phyloP scores from a whole-genome alignment of 345 rosid species.

The Ceriops decandra region DNA sequence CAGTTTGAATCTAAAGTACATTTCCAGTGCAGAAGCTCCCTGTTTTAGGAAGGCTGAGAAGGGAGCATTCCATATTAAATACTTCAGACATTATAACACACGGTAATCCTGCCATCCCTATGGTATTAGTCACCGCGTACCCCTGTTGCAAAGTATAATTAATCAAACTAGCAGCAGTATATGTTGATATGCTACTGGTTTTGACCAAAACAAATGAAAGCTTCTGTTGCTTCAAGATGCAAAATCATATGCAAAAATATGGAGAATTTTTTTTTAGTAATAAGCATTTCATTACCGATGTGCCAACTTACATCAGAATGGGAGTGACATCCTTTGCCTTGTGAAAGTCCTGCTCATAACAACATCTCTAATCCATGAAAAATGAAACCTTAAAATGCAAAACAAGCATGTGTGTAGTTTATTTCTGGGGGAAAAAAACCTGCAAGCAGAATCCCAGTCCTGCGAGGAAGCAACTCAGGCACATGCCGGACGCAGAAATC shows the following conservation, averaged over 20 bases:
- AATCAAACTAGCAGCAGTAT: not conserved
- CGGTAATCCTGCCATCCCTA: conserved; percentile 57
- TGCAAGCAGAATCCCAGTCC: conserved; percentile 34
- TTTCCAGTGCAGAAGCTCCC: not conserved
- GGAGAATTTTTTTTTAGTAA: not conserved
- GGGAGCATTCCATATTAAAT: not conserved
- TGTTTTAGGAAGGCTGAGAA: no score
- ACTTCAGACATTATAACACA: conserved; percentile 74
- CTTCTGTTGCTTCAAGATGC: not conserved
- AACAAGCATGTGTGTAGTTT: no score
- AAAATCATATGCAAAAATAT: not conserved
- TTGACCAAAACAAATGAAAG: not conserved
- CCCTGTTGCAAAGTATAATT: conserved; percentile 28
- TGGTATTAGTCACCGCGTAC: conserved; percentile 18
- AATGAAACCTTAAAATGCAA: not conserved
- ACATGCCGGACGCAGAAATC: conserved; percentile 23
- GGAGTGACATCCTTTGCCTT: conserved; percentile 20
- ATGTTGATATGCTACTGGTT: not conserved
- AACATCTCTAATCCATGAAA: not conserved
- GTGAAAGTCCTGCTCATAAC: conserved; percentile 21
- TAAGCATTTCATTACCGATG: conserved; percentile 23
- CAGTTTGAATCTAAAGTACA: not conserved
- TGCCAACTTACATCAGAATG: conserved; percentile 27
- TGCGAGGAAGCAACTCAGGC: conserved; percentile 19
- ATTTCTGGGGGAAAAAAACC: conserved; percentile 11